These are phyloP conservation scores for Corrigiola litoralis DNA, from an alignment of 179 eudicot species.

Conservation along the genomic window DNA sequence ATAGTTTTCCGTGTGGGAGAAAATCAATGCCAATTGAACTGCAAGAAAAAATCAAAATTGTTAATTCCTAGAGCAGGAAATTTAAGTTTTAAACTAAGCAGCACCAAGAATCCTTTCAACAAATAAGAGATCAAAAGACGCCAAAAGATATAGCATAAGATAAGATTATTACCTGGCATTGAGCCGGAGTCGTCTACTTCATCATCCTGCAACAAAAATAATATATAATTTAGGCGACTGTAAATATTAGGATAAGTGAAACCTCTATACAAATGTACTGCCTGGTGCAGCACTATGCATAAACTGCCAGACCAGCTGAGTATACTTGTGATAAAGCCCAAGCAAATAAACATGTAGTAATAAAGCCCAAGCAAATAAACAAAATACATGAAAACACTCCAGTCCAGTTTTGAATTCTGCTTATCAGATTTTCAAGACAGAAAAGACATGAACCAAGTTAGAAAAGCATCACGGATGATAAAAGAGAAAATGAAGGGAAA, in stretches of 20 bases:
- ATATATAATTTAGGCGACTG: not conserved
- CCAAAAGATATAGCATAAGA: not conserved
- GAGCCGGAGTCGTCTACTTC: constrained; percentile 47
- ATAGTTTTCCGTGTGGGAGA: constrained; percentile 88
- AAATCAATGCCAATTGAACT: constrained; percentile 86
- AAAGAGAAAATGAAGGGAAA: no score
- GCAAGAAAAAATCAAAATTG: constrained; percentile 31
- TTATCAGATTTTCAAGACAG: no score
- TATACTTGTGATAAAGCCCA: no score
- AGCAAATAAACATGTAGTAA: no score
- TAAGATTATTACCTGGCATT: constrained; percentile 44
- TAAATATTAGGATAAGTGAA: not conserved
- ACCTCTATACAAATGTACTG: not conserved
- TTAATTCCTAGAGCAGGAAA: not conserved
- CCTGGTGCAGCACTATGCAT: not conserved
- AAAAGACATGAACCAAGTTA: no score
- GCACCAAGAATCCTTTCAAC: not conserved
- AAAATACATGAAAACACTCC: no score
- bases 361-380: no score
- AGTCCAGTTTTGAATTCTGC: no score
- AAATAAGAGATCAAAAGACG: constrained; percentile 1
- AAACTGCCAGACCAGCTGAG: not conserved
- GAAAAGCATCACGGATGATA: no score
- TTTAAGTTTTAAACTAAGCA: not conserved
- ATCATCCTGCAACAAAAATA: constrained; percentile 56